Percentiles rank a stretch among this genome's conserved stretches.
Conservation (phyloP, 1,284 basidiomycete genomes). For the Leccinum cinnamomeum region DNA sequence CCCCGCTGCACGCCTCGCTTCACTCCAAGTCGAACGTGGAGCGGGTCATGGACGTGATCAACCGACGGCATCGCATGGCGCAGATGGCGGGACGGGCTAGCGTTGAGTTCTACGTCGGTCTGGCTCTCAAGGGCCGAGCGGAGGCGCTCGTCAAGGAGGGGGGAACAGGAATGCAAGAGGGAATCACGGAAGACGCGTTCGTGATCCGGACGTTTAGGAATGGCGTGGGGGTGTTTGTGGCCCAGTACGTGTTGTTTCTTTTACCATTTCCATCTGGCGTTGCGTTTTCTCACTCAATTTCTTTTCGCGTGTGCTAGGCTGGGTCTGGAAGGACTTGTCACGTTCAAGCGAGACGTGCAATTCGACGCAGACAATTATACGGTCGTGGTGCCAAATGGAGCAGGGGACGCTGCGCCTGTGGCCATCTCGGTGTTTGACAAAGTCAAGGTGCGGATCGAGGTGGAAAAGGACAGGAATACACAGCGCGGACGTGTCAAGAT, state of each 20-base stretch:
- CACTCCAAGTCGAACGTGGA: constrained; percentile 92
- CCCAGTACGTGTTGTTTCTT: constrained; percentile 60
- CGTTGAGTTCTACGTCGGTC: constrained; percentile 96
- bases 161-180: constrained; percentile 20
- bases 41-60: constrained; percentile 83
- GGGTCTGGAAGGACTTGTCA: not conserved
- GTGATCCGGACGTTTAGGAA: constrained; percentile 95
- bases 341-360: constrained; percentile 64
- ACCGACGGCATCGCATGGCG: constrained; percentile 91
- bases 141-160: constrained; percentile 38
- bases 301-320: not conserved
- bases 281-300: not conserved
- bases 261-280: not conserved
- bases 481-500: constrained; percentile 93
- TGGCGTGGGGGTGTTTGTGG: constrained; percentile 94
- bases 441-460: constrained; percentile 84
- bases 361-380: constrained; percentile 93
- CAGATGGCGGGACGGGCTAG: constrained; percentile 97
- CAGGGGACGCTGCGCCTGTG: constrained; percentile 37
- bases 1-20: constrained; percentile 81
- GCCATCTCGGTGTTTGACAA: constrained; percentile 90
- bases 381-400: constrained; percentile 61
- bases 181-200: constrained; percentile 84
- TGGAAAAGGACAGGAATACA: constrained; percentile 89
- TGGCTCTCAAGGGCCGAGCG: constrained; percentile 80